Conservation (phyloP, 2,329 filamentous ascomycete species). For the Xylariaceae sp. region DNA sequence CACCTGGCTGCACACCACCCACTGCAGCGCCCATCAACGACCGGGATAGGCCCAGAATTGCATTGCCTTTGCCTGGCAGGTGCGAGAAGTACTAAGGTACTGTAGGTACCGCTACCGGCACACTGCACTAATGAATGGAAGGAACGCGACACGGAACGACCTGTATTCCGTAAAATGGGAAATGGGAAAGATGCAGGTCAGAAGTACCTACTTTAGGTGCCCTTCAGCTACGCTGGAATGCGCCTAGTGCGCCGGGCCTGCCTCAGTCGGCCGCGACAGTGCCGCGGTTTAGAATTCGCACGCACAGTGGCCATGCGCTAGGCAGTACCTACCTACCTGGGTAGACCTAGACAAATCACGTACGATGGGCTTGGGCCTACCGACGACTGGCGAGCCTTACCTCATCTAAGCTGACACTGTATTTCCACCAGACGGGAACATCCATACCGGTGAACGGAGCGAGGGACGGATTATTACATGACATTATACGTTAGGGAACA, state of each 20-base stretch:
- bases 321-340: background rate
- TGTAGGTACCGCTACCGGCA: background rate
- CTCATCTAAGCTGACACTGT: conserved; percentile 6
- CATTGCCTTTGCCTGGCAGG: background rate
- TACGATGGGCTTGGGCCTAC: background rate
- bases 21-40: conserved; percentile 15
- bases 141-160: conserved; percentile 21
- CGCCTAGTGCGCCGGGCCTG: background rate
- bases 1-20: conserved; percentile 5
- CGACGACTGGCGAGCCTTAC: background rate
- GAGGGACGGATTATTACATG: too few relatives aligned
- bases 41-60: conserved; percentile 20
- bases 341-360: background rate
- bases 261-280: conserved; percentile 11
- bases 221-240: background rate
- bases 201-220: conserved; percentile 8
- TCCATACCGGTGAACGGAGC: too few relatives aligned
- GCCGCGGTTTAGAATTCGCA: conserved; percentile 12
- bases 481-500: too few relatives aligned
- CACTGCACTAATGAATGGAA: conserved; percentile 2
- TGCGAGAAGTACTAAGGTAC: conserved; percentile 1
- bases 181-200: conserved; percentile 21
- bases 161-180: conserved; percentile 10
- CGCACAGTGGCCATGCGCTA: conserved; percentile 2
- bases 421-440: background rate